Conservation (phyloP, 2,329 filamentous ascomycete species). For the Diplocarpon mali region DNA sequence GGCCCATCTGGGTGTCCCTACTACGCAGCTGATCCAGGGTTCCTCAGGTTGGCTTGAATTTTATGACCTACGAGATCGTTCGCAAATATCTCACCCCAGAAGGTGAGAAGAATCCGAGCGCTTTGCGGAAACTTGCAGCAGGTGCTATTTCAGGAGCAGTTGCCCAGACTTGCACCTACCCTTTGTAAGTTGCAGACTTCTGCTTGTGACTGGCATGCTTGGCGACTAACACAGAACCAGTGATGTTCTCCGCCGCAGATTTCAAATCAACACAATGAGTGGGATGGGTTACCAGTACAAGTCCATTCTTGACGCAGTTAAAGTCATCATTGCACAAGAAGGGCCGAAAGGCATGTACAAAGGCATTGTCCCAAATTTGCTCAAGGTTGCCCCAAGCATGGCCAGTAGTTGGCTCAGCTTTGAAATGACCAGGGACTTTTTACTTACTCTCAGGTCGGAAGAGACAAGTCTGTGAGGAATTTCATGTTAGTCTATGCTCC, state of each 20-base stretch:
- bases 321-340: conserved; percentile 72
- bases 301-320: conserved; percentile 72
- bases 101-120: conserved; percentile 72
- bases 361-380: conserved; percentile 84
- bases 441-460: conserved; percentile 49
- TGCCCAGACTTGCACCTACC: conserved; percentile 95
- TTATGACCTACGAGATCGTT: conserved; percentile 94
- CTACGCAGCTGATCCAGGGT: not conserved
- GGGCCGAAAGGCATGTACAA: conserved; percentile 85
- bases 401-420: conserved; percentile 97
- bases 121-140: conserved; percentile 71
- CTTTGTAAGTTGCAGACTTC: conserved; percentile 56
- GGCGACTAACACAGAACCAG: conserved; percentile 34
- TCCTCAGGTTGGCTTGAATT: conserved; percentile 77
- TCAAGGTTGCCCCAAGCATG: conserved; percentile 98
- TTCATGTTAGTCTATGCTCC: not conserved
- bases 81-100: conserved; percentile 77
- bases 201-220: conserved; percentile 4
- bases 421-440: conserved; percentile 81
- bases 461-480: not conserved
- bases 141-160: conserved; percentile 93
- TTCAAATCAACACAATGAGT: conserved; percentile 98
- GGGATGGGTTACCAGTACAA: conserved; percentile 97
- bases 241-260: conserved; percentile 83
- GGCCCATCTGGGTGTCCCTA: not conserved